Conservation (phyloP, 2,329 filamentous ascomycete genomes). For the Cordyceps tenuipes region DNA sequence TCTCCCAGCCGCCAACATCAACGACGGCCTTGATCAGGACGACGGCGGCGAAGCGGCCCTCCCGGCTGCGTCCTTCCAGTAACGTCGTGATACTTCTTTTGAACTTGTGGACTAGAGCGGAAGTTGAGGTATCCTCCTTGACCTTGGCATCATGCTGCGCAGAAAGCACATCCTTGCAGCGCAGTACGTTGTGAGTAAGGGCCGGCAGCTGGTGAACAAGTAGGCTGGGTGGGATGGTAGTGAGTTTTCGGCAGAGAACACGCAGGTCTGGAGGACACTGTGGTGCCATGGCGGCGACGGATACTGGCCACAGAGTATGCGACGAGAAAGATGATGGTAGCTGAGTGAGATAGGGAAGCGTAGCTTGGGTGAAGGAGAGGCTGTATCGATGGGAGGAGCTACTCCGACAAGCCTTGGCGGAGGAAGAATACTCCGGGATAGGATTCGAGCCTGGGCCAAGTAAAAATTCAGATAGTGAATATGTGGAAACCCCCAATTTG, state of each 20-base stretch:
- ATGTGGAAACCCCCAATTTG: background rate
- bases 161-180: constrained; percentile 55
- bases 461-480: background rate
- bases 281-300: constrained; percentile 19
- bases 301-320: too few relatives aligned
- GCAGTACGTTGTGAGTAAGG: constrained; percentile 52
- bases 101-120: constrained; percentile 67
- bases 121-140: constrained; percentile 55
- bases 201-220: constrained; percentile 66
- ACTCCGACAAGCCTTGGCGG: background rate
- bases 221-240: constrained; percentile 61
- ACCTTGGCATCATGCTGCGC: constrained; percentile 50
- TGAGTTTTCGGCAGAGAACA: constrained; percentile 60
- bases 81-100: constrained; percentile 71
- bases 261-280: constrained; percentile 49
- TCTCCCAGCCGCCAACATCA: constrained; percentile 78
- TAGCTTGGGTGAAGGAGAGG: constrained; percentile 5
- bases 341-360: background rate
- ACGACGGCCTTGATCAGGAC: constrained; percentile 72
- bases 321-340: background rate
- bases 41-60: constrained; percentile 70
- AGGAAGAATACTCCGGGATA: too few relatives aligned
- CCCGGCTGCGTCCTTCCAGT: constrained; percentile 64
- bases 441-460: background rate
- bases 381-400: constrained; percentile 4